These are phyloP conservation scores for Cucurbita argyrosperma DNA, from an alignment of 306 rosid species.

Conservation along the genomic window DNA sequence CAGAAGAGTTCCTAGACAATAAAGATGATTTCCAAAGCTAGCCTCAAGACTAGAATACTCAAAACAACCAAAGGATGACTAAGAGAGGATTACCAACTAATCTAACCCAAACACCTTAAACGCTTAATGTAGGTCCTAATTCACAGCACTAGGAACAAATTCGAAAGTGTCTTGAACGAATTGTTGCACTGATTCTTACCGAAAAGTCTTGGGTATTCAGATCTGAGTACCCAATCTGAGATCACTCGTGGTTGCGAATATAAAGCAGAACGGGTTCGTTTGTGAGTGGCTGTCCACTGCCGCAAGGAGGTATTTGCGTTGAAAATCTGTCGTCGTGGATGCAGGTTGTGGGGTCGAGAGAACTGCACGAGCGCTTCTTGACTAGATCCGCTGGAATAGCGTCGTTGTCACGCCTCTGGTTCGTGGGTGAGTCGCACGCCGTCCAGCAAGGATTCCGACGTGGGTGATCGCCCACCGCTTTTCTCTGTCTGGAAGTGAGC, in stretches of 20 bases:
- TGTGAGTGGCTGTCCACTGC: neutral
- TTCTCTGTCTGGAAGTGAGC: neutral
- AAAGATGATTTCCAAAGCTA: neutral
- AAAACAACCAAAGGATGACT: neutral
- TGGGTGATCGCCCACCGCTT: neutral
- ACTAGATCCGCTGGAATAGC: neutral
- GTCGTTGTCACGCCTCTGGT: neutral
- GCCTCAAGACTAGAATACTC: neutral
- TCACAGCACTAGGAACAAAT: neutral
- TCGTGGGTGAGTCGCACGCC: no score
- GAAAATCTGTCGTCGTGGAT: neutral
- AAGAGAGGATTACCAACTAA: neutral
- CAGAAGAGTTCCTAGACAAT: neutral
- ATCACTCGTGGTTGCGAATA: neutral
- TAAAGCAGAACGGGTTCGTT: neutral
- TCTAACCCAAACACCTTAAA: neutral
- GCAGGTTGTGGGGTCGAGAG: neutral
- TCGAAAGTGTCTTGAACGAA: neutral
- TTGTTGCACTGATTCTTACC: neutral
- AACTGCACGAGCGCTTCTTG: neutral
- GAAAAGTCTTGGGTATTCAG: neutral
- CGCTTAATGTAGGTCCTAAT: neutral
- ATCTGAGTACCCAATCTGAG: neutral
- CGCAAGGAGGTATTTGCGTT: neutral
- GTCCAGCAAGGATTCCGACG: no score